These are phyloP conservation scores for Melampsora americana DNA, from an alignment of 1,284 basidiomycete genomes.

Conservation along the genomic window DNA sequence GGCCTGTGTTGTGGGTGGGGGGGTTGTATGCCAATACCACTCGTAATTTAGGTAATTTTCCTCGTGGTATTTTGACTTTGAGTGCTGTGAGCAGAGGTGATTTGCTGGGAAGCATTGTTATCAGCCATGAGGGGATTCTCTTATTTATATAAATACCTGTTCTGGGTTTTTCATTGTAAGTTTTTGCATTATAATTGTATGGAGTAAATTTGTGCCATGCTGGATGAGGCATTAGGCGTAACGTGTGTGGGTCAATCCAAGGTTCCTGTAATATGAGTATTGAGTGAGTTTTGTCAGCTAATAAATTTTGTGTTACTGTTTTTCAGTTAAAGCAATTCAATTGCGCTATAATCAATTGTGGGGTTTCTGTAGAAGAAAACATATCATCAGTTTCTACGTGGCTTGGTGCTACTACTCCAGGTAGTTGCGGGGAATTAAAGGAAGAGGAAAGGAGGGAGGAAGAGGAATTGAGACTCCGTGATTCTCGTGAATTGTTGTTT, in stretches of 20 bases:
- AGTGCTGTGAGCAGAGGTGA: background rate
- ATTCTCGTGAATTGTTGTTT: too few relatives aligned
- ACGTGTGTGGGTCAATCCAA: constrained; percentile 5
- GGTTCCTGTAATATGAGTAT: constrained; percentile 12
- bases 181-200: background rate
- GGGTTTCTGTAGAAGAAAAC: too few relatives aligned
- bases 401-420: too few relatives aligned
- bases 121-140: background rate
- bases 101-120: background rate
- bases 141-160: background rate
- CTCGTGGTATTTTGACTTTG: background rate
- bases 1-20: background rate
- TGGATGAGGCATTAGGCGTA: background rate
- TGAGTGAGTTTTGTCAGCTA: background rate
- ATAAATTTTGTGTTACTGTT: background rate
- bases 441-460: too few relatives aligned
- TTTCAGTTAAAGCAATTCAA: background rate
- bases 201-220: background rate
- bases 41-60: background rate
- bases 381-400: too few relatives aligned
- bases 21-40: background rate
- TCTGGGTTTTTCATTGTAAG: background rate
- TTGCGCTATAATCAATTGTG: background rate
- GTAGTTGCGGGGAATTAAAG: too few relatives aligned
- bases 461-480: too few relatives aligned